Percentiles rank a stretch among this genome's conserved stretches.
Evolutionary conservation across 2,329 filamentous ascomycete genomes (phyloP).

Genomic region (Alternaria triticimaculans): DNA sequence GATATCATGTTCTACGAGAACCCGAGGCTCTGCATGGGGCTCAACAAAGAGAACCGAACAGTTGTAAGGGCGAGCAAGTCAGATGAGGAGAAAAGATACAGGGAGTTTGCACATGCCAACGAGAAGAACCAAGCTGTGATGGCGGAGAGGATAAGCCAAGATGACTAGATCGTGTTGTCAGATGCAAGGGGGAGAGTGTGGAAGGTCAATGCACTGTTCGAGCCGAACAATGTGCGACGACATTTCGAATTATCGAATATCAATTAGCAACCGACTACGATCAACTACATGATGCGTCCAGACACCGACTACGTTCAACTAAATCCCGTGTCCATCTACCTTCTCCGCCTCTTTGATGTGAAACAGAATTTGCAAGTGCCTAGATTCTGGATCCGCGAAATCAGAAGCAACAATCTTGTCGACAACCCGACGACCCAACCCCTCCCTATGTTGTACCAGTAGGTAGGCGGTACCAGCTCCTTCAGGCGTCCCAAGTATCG

Average conservation of each 20-base stretch:
- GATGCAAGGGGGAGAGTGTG: too few species aligned
- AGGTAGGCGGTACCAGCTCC: neutral
- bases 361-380: neutral
- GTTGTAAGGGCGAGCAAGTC: conserved; percentile 25
- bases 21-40: conserved; percentile 40
- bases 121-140: conserved; percentile 14
- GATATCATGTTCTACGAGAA: conserved; percentile 42
- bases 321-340: neutral
- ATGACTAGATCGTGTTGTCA: neutral
- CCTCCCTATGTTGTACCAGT: neutral
- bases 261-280: neutral
- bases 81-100: conserved; percentile 32
- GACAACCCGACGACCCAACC: too few species aligned
- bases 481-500: neutral
- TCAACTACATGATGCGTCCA: neutral
- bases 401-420: too few species aligned
- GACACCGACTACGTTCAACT: neutral
- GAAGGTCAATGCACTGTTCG: neutral
- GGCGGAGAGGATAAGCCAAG: conserved; percentile 9
- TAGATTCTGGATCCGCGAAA: too few species aligned
- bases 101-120: conserved; percentile 21
- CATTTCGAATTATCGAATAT: too few species aligned
- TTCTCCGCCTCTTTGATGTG: neutral
- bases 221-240: neutral
- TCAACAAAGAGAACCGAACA: conserved; percentile 35